Evolutionary conservation across 169 alveolate species (phyloP), one percentile per base, ranked within the genome.

Genomic region (Plasmodium ovale): DNA sequence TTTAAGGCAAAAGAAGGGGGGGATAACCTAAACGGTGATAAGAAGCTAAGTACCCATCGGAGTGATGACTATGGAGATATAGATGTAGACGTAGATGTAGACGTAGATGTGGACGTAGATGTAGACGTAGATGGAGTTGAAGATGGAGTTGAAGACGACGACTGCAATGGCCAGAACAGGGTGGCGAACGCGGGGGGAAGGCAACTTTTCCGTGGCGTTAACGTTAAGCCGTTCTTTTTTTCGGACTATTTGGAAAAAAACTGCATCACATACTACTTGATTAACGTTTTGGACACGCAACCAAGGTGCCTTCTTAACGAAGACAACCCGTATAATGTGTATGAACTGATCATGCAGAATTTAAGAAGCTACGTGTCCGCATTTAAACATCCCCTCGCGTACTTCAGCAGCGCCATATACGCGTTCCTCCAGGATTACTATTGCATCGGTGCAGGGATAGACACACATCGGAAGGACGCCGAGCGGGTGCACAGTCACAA

Each of bases 351-450:
- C 10, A 6, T 64, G 14, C 27, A 16, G 7, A 37, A 68, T 16
- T 65, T 68, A 33, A 53, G 51, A 56, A 79, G 33, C 9, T 79
- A 79, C 56, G 62, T 79, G 10, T 19, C 51, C 27, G 4, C 56
- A 27, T 79, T 79, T 53, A 69, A 79, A n/a, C 71, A 64, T 49
- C 89, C 89, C 51, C 9, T 79, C 1, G 69, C 82, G 4, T 79
- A 64, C 44, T 79, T 64, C 56, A 65, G 21, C 42, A 79, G 16
- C 19, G 47, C 2, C 3, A 39, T 79, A 49, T 79, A 79, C 47
- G 58, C 0, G 37, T 79, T 64, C 60, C 33, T 79, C 27, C 27
- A 25, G 44, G 47, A 51, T 23, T 79, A 79, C 42, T 79, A 79
- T 25, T 21, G 42, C 16, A 42, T 64, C 14, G 42, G 33, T 64